Percentiles rank a stretch among this genome's conserved stretches.
phyloP scores from a whole-genome alignment of 345 rosid species.

The Rhizophora mangle region DNA sequence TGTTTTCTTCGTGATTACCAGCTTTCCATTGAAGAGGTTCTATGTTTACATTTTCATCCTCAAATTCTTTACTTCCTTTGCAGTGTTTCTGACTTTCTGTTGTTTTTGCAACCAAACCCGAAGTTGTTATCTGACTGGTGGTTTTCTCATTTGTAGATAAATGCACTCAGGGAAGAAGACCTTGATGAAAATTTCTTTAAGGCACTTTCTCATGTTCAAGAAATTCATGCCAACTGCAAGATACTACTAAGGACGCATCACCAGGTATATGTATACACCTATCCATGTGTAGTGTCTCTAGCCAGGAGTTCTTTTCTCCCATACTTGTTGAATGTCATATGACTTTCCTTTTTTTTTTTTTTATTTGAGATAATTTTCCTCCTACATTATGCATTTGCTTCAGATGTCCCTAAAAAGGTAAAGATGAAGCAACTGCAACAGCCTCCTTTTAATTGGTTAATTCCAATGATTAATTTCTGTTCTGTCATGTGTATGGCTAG shows the following conservation, averaged over 20 bases:
- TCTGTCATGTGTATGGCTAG: too few species aligned
- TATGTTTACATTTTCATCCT: constrained; percentile 1
- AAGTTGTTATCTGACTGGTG: neutral
- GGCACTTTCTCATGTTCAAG: constrained; percentile 94
- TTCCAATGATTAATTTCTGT: too few species aligned
- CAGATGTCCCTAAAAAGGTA: too few species aligned
- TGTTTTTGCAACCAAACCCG: neutral
- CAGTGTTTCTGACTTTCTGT: neutral
- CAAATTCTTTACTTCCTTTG: constrained; percentile 1
- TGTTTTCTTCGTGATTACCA: constrained; percentile 97
- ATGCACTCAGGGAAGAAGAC: constrained; percentile 84
- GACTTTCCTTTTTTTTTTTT: neutral
- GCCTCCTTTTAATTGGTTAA: too few species aligned
- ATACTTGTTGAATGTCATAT: neutral
- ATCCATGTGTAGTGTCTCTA: neutral
- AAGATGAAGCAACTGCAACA: too few species aligned
- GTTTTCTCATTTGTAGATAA: constrained; percentile 48
- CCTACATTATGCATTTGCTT: too few species aligned
- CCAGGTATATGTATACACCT: constrained; percentile 44
- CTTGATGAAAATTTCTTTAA: constrained; percentile 76
- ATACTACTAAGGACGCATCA: constrained; percentile 91
- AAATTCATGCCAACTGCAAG: constrained; percentile 94
- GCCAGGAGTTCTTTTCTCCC: neutral
- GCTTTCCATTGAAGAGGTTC: constrained; percentile 84
- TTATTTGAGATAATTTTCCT: too few species aligned